Base-by-base conservation (phyloP, 139 green algal species). In the Parachlorella kessleri region DNA sequence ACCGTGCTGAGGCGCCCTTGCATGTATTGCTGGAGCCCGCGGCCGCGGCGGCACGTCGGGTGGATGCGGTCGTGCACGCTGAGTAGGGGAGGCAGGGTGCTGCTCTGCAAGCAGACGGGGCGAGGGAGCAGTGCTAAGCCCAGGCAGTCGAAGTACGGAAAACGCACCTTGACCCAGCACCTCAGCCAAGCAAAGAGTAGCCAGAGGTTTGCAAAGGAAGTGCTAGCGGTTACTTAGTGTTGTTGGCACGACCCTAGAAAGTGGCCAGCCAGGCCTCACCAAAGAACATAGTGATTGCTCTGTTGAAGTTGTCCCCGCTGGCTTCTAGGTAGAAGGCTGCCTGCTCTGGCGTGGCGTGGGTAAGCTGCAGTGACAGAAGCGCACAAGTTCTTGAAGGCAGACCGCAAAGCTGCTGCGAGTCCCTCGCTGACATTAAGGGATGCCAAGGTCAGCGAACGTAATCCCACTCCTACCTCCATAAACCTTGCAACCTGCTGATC, bases 291-390 rank as follows among this genome's bases (percentile, higher is more conserved):
- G 76, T 64, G 18, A 92, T 7, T 28, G 88, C 89, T 0, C 86
- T 53, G 6, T 90, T 85, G 33, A 87, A 84, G 76, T 91, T 77
- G 14, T 86, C 86, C 32, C 86, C 76, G 6, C 67, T 70, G 18
- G 89, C 87, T 54, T 91, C 82, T 14, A 93, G 55, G 6, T 88
- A 81, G 63, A 93, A 93, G 24, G 65, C 36, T 23, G 89, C 89
- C 71, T 93, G 77, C 1, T 88, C 78, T 21, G 70, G 38, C 9
- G 78, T 53, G 42, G 55, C 71, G 6, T 83, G 80, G 3, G 87
- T 87, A 1, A 83, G 65, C 3, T 83, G 77, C 67, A 91, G n/a
- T n/a, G n/a, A n/a, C n/a, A 70, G 24, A 93, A 89, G 23, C 76
- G 85, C 18, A 75, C 76, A 2, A 92, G 9, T 1, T 65, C 59